These are phyloP conservation scores for Protostelium mycophagum DNA, from an alignment of 78 protist genomes.

Conservation along the genomic window DNA sequence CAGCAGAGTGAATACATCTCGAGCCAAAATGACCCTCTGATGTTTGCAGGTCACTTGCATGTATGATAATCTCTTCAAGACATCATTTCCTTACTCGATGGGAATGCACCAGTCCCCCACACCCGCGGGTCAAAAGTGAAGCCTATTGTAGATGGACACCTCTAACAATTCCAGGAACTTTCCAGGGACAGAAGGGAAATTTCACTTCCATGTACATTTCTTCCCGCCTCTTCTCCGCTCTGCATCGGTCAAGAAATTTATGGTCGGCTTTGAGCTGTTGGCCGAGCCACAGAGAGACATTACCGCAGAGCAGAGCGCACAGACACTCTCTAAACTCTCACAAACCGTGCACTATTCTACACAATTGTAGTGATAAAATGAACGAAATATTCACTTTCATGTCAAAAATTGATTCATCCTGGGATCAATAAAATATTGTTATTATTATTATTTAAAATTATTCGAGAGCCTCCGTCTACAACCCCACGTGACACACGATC, in stretches of 20 bases:
- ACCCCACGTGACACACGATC: no score
- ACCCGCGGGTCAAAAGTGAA: background rate
- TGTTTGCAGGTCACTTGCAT: background rate
- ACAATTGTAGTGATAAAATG: no score
- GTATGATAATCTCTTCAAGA: constrained; percentile 39
- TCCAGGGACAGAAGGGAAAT: background rate
- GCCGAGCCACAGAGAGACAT: constrained; percentile 38
- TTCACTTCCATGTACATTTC: constrained; percentile 20
- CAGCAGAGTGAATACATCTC: no score
- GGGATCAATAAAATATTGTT: no score
- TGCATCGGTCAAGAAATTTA: constrained; percentile 33
- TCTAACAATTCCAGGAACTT: background rate
- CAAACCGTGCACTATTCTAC: background rate
- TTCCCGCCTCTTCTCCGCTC: constrained; percentile 51
- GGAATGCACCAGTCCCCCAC: constrained; percentile 47
- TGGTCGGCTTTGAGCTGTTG: constrained; percentile 52
- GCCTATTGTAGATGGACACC: no score
- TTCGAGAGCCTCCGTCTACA: no score
- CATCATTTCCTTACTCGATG: constrained; percentile 41
- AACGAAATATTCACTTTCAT: no score
- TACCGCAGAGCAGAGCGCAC: constrained; percentile 39
- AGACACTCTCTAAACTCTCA: background rate
- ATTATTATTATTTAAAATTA: no score
- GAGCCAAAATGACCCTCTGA: no score
- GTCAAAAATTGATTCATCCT: no score